Evolutionary conservation across 2,329 filamentous ascomycete species (phyloP), one percentile per base, ranked within the genome.

Genomic region (Ceratocystis papillata): DNA sequence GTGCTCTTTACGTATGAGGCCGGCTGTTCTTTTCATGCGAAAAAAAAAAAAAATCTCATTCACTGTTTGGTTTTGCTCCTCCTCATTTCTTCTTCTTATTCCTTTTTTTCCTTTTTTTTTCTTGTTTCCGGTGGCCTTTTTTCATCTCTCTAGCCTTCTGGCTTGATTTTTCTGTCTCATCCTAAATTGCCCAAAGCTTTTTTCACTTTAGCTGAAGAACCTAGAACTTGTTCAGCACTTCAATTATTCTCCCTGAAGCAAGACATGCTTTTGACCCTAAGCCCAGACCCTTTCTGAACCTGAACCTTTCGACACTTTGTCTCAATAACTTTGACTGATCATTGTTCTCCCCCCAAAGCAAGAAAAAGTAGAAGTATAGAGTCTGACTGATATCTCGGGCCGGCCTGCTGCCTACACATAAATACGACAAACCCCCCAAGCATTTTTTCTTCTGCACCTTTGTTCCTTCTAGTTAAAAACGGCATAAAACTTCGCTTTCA

Each of bases 181-280:
- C 55, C 55, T 20, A 10, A 37, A 59, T 59, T 53, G 28, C 30
- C 25, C 55, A 30, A 59, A 59, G 55, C 55, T 59, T 59, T 59
- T 59, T n/a, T 6, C 61, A 10, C 41, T 17, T 12, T 22, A 30
- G 41, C 46, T 48, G 44, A 63, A 10, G 33, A 62, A n/a, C 17
- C 25, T 28, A 59, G 53, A 57, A 20, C 30, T 57, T 57, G 10
- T 41, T 41, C 37, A 41, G 37, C 37, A 41, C 12, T 57, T 37
- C 12, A 30, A 28, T n/a, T n/a, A 30, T 22, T 10, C 28, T 53
- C 48, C 33, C 59, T 44, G n/a, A 15, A 62, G 33, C 59, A 20
- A 62, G 41, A 45, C 25, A 59, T 28, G 55, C 55, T 28, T 8
- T 30, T 63, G 62, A 63, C 62, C 62, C 62, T 63, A 63, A 63